Conservation (phyloP, 306 rosid species). For the Sphenostylis stenocarpa region DNA sequence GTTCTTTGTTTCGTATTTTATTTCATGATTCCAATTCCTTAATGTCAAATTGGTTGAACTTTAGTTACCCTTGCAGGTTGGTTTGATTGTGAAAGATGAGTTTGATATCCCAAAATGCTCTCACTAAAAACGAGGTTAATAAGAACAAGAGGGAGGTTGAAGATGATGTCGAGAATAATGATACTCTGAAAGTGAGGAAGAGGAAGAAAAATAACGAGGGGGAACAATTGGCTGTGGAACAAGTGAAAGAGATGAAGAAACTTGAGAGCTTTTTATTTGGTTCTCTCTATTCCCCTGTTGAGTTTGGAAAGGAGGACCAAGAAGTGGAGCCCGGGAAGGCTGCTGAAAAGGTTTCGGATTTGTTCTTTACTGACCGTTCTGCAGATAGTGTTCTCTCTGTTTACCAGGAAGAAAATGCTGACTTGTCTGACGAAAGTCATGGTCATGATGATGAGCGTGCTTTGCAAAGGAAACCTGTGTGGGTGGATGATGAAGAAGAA, state of each 20-base stretch:
- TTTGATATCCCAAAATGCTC: slow-evolving; percentile 71
- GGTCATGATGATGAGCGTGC: slow-evolving; percentile 31
- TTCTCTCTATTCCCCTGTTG: slow-evolving; percentile 66
- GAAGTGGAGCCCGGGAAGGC: slow-evolving; percentile 23
- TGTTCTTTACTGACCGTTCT: slow-evolving; percentile 70
- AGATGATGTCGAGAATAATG: slow-evolving; percentile 31
- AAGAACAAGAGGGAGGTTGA: slow-evolving; percentile 46
- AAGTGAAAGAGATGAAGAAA: slow-evolving; percentile 69
- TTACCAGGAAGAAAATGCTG: slow-evolving; percentile 50
- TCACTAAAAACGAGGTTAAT: slow-evolving; percentile 28
- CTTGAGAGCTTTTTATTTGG: slow-evolving; percentile 78
- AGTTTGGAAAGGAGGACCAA: slow-evolving; percentile 61
- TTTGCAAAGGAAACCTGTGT: slow-evolving; percentile 65
- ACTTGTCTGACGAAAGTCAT: slow-evolving; percentile 30
- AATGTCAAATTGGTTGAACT: background rate
- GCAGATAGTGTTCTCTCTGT: slow-evolving; percentile 48
- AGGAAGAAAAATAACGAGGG: slow-evolving; percentile 58
- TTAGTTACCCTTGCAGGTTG: slow-evolving; percentile 19
- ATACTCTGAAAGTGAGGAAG: slow-evolving; percentile 43
- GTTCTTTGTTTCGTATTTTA: background rate
- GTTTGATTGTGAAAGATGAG: slow-evolving; percentile 56
- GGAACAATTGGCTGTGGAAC: slow-evolving; percentile 43
- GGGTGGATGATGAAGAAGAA: slow-evolving; percentile 92
- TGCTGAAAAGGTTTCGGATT: slow-evolving; percentile 38
- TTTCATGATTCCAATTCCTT: background rate